Conservation (phyloP, 2,329 filamentous ascomycete species). For the Colletotrichum sp. region DNA sequence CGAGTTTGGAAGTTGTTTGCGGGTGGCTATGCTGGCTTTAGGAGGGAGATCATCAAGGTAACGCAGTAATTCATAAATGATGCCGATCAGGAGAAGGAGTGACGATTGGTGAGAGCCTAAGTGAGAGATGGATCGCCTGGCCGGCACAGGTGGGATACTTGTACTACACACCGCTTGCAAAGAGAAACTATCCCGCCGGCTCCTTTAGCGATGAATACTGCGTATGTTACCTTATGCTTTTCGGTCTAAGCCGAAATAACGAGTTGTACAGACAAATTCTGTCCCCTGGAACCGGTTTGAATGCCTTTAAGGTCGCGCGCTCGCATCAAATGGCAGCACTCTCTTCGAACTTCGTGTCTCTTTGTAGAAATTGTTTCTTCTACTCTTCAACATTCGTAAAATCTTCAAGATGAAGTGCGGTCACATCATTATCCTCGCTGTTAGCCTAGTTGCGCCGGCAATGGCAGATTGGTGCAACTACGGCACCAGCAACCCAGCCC, state of each 20-base stretch:
- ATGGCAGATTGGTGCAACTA: not conserved
- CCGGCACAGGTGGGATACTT: not conserved
- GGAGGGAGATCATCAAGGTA: not conserved
- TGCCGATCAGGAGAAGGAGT: not conserved
- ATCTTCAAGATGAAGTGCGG: not conserved
- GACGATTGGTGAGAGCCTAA: not conserved
- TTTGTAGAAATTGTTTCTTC: not conserved
- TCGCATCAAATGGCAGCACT: not conserved
- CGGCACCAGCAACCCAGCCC: not conserved
- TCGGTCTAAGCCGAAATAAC: not conserved
- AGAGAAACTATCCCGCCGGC: not conserved
- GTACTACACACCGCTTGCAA: not conserved
- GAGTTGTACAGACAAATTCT: not conserved
- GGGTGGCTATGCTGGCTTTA: not conserved
- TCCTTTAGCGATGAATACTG: not conserved
- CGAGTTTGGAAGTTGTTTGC: not conserved
- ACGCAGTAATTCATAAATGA: not conserved
- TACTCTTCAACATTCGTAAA: not conserved
- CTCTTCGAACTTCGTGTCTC: not conserved
- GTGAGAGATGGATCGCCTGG: not conserved
- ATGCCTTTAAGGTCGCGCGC: not conserved
- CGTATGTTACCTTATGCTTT: not conserved
- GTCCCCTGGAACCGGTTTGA: not conserved
- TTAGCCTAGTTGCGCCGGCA: not conserved
- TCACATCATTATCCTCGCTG: not conserved